These are phyloP conservation scores for Naematelia encephala DNA, from an alignment of 768 basidiomycete genomes.

Conservation along the genomic window DNA sequence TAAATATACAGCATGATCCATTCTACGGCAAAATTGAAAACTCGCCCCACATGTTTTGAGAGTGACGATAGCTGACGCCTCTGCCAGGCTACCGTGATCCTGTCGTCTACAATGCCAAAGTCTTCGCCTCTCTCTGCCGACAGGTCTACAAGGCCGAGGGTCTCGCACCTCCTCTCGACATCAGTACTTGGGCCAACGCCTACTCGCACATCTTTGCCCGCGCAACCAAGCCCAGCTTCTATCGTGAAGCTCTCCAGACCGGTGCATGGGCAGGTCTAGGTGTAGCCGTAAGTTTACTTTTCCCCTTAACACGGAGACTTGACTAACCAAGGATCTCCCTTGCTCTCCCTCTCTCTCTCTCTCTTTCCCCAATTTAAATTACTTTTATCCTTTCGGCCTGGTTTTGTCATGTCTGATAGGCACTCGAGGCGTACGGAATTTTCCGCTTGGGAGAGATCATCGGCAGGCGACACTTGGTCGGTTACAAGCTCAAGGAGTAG, in stretches of 20 bases:
- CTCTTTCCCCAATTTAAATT: background rate
- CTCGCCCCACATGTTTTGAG: no score
- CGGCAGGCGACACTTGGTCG: constrained; percentile 49
- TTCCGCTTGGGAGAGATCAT: constrained; percentile 52
- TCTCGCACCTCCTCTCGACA: constrained; percentile 47
- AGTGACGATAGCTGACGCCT: background rate
- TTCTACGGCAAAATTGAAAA: no score
- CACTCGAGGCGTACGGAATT: constrained; percentile 50
- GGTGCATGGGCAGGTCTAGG: constrained; percentile 50
- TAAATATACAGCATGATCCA: no score
- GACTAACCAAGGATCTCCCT: constrained; percentile 2
- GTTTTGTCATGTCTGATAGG: constrained; percentile 17
- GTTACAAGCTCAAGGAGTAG: constrained; percentile 50
- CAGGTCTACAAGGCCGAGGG: constrained; percentile 52
- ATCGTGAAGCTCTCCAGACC: constrained; percentile 35
- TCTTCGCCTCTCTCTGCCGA: constrained; percentile 43
- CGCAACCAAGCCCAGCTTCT: constrained; percentile 37
- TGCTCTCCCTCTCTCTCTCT: background rate
- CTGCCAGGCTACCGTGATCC: constrained; percentile 38
- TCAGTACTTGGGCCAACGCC: constrained; percentile 41
- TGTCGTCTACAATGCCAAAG: constrained; percentile 48
- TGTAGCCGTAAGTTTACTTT: constrained; percentile 41
- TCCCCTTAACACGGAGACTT: background rate
- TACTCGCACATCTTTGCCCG: constrained; percentile 44
- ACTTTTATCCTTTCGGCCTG: background rate